Evolutionary conservation across 2,329 filamentous ascomycete species (phyloP), one percentile per base, ranked within the genome.

Genomic region (Coniochaeta sp.): DNA sequence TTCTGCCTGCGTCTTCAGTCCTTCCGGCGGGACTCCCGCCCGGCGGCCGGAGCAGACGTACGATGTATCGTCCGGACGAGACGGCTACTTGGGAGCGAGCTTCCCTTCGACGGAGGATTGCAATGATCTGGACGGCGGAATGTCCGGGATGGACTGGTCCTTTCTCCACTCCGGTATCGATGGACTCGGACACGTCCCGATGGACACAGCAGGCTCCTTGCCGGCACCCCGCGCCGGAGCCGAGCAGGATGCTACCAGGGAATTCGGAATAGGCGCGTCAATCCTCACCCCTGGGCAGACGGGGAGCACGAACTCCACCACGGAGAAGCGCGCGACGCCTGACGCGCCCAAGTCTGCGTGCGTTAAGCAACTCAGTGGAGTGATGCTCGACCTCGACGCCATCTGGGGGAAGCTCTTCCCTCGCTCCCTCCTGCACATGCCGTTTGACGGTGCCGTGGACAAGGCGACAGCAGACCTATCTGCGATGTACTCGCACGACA

Each of bases 1-100:
- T 32, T 68, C 71, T 2, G 52, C 68, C 6, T 81, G 77, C 60
- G 60, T 76, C 52, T 81, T 77, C 64, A 80, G 77, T 38, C 77
- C 78, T 10, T 3, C 59, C 62, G 28, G 65, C 63, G 36, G 71
- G 68, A 3, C 22, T 28, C 14, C 47, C 22, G 24, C n/a, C 16
- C 2, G n/a, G 4, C 22, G 47, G 8, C 24, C 8, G n/a, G 22
- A 52, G 47, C 22, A 12, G 5, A 32, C 30, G 10, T 32, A 32
- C 30, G 10, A 5, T 32, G 30, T 10, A 32, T 32, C 34, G 14
- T 3, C 34, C 34, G 14, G 9, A 36, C 34, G 14, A 7, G 34
- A 36, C 14, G 34, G 5, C 9, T 7, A n/a, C n/a, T n/a, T 36
- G 34, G 34, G 4, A 36, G 34, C 34, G 4, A 12, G 34, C 34